Evolutionary conservation across 345 rosid species (phyloP).

Genomic region (Camelina laxa): DNA sequence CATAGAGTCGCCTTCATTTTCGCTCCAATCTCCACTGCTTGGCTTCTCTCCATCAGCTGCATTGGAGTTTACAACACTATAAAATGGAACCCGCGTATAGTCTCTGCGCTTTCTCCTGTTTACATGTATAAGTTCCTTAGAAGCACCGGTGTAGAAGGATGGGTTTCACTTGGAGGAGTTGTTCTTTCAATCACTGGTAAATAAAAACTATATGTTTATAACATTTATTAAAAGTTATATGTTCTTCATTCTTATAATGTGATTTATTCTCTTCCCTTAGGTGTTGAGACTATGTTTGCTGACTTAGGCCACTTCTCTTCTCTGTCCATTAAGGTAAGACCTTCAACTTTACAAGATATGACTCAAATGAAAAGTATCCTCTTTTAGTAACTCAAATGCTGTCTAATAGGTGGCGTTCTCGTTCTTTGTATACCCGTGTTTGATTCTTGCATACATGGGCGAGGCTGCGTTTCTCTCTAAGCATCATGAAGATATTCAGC

Average conservation of each 20-base stretch:
- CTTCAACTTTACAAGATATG: slow-evolving; percentile 19
- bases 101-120: slow-evolving; percentile 75
- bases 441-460: slow-evolving; percentile 92
- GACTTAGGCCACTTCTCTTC: slow-evolving; percentile 91
- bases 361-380: background rate
- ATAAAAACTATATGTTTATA: background rate
- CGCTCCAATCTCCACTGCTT: slow-evolving; percentile 74
- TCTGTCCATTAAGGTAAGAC: slow-evolving; percentile 71
- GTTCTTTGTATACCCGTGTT: slow-evolving; percentile 75
- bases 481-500: slow-evolving; percentile 68
- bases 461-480: slow-evolving; percentile 88
- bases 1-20: slow-evolving; percentile 81
- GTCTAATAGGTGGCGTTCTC: slow-evolving; percentile 71
- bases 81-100: slow-evolving; percentile 73
- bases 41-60: slow-evolving; percentile 75
- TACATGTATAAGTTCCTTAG: slow-evolving; percentile 78
- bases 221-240: too few species aligned
- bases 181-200: slow-evolving; percentile 89
- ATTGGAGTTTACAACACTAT: slow-evolving; percentile 78
- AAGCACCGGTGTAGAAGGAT: slow-evolving; percentile 75
- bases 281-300: slow-evolving; percentile 86
- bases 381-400: slow-evolving; percentile 7
- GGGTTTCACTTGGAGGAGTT: slow-evolving; percentile 90
- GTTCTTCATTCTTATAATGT: slow-evolving; percentile 16
- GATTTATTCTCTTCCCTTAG: slow-evolving; percentile 46